Evolutionary conservation across 495 filamentous ascomycete genomes (phyloP).

Genomic region (Xylaria acuta): DNA sequence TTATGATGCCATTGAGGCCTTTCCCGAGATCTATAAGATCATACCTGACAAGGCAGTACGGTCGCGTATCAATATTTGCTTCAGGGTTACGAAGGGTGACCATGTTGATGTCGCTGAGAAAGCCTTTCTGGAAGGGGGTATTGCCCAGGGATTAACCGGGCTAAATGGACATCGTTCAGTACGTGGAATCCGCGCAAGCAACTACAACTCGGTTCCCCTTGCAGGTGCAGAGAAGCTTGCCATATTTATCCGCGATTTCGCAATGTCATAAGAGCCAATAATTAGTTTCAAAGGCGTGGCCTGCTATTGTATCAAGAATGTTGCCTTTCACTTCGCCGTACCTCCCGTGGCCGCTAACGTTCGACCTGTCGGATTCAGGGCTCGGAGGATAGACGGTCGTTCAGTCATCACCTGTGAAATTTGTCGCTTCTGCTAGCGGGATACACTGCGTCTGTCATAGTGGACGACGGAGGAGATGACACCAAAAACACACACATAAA

Average conservation of each 20-base stretch:
- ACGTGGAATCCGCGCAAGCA: slow-evolving; percentile 63
- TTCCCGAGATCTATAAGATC: slow-evolving; percentile 61
- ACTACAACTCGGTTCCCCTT: slow-evolving; percentile 63
- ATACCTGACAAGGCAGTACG: slow-evolving; percentile 71
- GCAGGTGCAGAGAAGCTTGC: slow-evolving; percentile 59
- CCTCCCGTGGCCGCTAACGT: too few species aligned
- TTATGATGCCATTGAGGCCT: slow-evolving; percentile 69
- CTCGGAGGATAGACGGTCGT: too few species aligned
- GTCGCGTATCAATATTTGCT: slow-evolving; percentile 86
- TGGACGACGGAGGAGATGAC: too few species aligned
- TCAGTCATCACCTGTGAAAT: too few species aligned
- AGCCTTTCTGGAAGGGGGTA: slow-evolving; percentile 70
- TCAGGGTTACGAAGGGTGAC: slow-evolving; percentile 60
- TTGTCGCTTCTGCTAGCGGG: too few species aligned
- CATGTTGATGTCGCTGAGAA: slow-evolving; percentile 64
- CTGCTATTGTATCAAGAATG: too few species aligned
- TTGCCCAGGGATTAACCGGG: slow-evolving; percentile 63
- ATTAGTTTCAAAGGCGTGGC: too few species aligned
- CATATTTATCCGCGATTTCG: slow-evolving; percentile 58
- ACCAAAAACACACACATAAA: too few species aligned
- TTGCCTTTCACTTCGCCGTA: too few species aligned
- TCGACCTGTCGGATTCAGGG: too few species aligned
- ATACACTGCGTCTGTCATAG: too few species aligned
- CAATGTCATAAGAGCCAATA: too few species aligned
- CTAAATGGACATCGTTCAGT: slow-evolving; percentile 77